phyloP scores from a whole-genome alignment of 1,139 yeast species.

The Hyphopichia burtonii region DNA sequence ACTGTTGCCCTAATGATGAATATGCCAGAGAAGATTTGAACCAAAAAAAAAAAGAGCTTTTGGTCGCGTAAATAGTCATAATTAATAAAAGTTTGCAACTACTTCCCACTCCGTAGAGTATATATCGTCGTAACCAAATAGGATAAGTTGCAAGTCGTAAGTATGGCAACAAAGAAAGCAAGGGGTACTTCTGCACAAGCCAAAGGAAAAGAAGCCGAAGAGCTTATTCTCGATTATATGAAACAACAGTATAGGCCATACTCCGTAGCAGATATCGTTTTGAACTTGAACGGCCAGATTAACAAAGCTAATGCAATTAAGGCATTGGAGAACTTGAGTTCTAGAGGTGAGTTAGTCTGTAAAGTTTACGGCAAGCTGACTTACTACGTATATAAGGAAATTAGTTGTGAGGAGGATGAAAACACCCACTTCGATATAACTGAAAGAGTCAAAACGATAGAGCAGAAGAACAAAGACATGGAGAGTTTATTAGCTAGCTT shows the following conservation, averaged over 20 bases:
- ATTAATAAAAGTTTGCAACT: neutral
- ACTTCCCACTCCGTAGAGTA: neutral
- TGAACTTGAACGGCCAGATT: constrained; percentile 32
- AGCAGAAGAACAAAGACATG: neutral
- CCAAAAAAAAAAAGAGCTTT: neutral
- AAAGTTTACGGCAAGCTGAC: constrained; percentile 35
- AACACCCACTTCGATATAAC: neutral
- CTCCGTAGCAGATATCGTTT: constrained; percentile 34
- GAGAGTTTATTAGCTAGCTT: neutral
- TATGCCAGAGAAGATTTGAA: constrained; percentile 54
- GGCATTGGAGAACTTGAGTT: constrained; percentile 25
- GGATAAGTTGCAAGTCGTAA: too few relatives aligned
- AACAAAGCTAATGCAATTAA: constrained; percentile 23
- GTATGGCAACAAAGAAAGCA: neutral
- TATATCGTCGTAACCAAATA: too few relatives aligned
- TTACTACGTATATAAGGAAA: constrained; percentile 30
- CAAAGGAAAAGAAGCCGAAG: constrained; percentile 9
- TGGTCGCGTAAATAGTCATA: neutral
- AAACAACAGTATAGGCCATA: constrained; percentile 38
- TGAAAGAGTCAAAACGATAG: neutral
- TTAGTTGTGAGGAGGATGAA: neutral
- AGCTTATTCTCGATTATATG: constrained; percentile 21
- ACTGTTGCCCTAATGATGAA: constrained; percentile 77
- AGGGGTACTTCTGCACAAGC: neutral
- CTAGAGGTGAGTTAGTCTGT: constrained; percentile 20